These are phyloP conservation scores for Silene uniflora DNA, from an alignment of 148 eudicot species.

Conservation along the genomic window DNA sequence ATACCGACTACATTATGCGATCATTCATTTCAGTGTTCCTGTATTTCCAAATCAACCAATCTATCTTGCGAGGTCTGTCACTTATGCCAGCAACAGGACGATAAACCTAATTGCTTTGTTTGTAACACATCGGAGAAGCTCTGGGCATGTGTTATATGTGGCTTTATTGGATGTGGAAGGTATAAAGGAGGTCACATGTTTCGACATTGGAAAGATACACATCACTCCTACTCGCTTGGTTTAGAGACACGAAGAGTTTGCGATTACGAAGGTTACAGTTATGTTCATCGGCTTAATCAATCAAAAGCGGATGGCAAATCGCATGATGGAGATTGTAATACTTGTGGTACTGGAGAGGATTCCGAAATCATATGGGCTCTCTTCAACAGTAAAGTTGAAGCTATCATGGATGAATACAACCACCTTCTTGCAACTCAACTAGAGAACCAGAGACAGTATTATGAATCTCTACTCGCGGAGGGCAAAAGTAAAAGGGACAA, in stretches of 20 bases:
- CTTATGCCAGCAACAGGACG: slow-evolving; percentile 88
- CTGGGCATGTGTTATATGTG: slow-evolving; percentile 90
- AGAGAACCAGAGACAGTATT: slow-evolving; percentile 89
- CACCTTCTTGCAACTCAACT: slow-evolving; percentile 81
- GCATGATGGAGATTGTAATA: slow-evolving; percentile 57
- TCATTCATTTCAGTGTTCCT: slow-evolving; percentile 86
- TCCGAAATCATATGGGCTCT: slow-evolving; percentile 67
- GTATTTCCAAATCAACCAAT: slow-evolving; percentile 81
- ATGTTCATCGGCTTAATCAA: slow-evolving; percentile 87
- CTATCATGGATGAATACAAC: slow-evolving; percentile 83
- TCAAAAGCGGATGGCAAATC: slow-evolving; percentile 78
- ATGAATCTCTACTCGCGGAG: slow-evolving; percentile 71
- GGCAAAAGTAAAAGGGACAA: slow-evolving; percentile 56
- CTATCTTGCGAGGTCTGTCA: slow-evolving; percentile 94
- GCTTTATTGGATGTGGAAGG: slow-evolving; percentile 99
- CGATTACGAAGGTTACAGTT: slow-evolving; percentile 90
- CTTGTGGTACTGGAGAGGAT: slow-evolving; percentile 65
- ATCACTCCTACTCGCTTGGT: slow-evolving; percentile 86
- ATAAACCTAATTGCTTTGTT: slow-evolving; percentile 68
- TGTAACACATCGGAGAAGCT: slow-evolving; percentile 75
- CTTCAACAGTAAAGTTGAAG: slow-evolving; percentile 77
- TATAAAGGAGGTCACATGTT: slow-evolving; percentile 82
- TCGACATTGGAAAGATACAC: slow-evolving; percentile 72
- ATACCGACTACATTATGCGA: slow-evolving; percentile 80
- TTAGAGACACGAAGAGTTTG: slow-evolving; percentile 84